Evolutionary conservation across 1,139 yeast species (phyloP).

Genomic region (Wickerhamiella pararugosa): DNA sequence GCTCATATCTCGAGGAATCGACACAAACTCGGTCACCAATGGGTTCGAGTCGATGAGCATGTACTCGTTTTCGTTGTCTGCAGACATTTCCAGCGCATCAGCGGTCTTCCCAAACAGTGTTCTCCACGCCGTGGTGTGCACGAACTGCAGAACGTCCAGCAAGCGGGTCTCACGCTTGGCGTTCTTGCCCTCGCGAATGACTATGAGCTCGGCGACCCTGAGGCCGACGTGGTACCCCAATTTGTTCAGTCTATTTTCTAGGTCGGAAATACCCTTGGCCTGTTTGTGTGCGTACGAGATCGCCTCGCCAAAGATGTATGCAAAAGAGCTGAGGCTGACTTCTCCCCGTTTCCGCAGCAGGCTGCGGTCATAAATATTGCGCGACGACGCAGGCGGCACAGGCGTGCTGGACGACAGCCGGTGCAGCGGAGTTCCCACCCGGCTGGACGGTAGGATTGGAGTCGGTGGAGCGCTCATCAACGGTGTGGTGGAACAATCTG

Average conservation of each 20-base stretch:
- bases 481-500: background rate
- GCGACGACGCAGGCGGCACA: background rate
- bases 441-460: background rate
- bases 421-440: background rate
- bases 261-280: constrained; percentile 58
- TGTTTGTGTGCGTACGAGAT: constrained; percentile 51
- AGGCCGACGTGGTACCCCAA: constrained; percentile 62
- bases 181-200: constrained; percentile 49
- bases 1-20: constrained; percentile 68
- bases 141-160: constrained; percentile 68
- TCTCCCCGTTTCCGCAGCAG: constrained; percentile 50
- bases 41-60: constrained; percentile 76
- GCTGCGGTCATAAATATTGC: constrained; percentile 48
- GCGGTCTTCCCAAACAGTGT: constrained; percentile 70
- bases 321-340: constrained; percentile 49
- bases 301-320: constrained; percentile 58
- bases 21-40: constrained; percentile 55
- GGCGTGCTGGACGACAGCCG: background rate
- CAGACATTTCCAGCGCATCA: constrained; percentile 76
- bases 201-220: constrained; percentile 41
- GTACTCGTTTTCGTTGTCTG: constrained; percentile 65
- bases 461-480: constrained; percentile 5
- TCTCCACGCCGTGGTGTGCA: constrained; percentile 73
- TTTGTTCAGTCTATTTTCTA: constrained; percentile 45
- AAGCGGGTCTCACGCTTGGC: constrained; percentile 59